A percentile compares a stretch with the other conserved stretches of the same genome.
These are phyloP conservation scores for Saccharomycopsis sp. DNA, from an alignment of 805 yeast species.

Conservation along the genomic window DNA sequence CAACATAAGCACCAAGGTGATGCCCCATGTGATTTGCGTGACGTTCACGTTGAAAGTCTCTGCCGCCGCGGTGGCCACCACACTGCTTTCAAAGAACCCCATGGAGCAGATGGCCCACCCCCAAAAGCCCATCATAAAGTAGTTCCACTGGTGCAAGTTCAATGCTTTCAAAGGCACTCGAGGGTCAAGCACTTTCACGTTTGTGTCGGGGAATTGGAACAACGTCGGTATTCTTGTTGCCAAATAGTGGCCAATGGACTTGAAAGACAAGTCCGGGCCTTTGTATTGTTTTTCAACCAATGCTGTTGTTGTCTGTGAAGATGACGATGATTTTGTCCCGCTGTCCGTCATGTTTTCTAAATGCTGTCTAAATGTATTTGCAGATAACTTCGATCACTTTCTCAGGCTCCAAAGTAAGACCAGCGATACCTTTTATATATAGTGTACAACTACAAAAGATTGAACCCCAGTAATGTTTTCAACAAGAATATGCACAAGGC, in stretches of 20 bases:
- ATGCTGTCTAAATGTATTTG: no score
- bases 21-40: conserved; percentile 53
- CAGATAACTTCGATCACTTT: no score
- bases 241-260: not conserved
- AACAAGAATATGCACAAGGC: no score
- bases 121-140: conserved; percentile 42
- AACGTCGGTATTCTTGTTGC: conserved; percentile 1
- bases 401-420: no score
- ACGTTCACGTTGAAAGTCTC: conserved; percentile 35
- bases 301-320: no score
- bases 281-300: no score
- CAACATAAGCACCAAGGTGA: conserved; percentile 62
- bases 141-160: conserved; percentile 35
- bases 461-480: no score
- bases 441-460: no score
- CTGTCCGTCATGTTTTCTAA: no score
- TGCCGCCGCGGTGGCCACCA: conserved; percentile 43
- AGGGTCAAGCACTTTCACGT: not conserved
- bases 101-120: conserved; percentile 64
- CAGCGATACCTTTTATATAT: no score
- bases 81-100: conserved; percentile 51
- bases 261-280: not conserved
- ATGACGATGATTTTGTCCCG: no score
- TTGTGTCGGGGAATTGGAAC: not conserved
- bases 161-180: not conserved